Base-by-base conservation (phyloP, 257 asterid species). In the Solanum phureja region DNA sequence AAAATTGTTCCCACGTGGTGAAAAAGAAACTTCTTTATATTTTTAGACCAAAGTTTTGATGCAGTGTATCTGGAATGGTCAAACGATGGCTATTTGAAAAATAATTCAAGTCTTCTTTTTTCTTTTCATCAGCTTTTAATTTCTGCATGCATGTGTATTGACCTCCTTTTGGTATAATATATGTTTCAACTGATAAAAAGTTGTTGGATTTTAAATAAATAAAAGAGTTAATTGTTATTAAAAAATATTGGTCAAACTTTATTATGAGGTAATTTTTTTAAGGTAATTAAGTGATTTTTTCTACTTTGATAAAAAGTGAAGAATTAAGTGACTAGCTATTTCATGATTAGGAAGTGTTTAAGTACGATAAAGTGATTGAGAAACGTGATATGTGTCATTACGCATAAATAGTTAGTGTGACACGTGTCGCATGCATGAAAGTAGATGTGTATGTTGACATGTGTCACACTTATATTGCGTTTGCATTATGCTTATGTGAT, bases 1-100 rank as follows among this genome's bases (percentile, higher is more conserved):
- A 89, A 37, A 87, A 33, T 9, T 24, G 62, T 68, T 71, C 84
- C 76, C 95, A 91, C 92, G 93, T 90, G 92, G 90, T 29, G 34
- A 86, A 69, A 60, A 86, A 76, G 94, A 91, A 90, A 31, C 74
- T 90, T 87, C 91, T 88, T 89, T 86, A 83, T 79, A 46, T 88
- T 88, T 86, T 86, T 83, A 46, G 94, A 92, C 94, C 89, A 82
- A 76, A 44, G 11, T 49, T 82, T 68, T 85, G 24, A 85, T 85
- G 79, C 76, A 85, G 58, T 72, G 87, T 71, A 85, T 85, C 44
- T 85, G 82, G 81, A 66, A 38, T 68, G 87, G 82, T 85, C 87
- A 85, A 85, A 46, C n/a, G 87, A 85, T 85, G 87, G 87, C 87
- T 83, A 33, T 8, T 19, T 81, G 68, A 46, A 46, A 46, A 82